Evolutionary conservation across 139 green algal genomes (phyloP), one percentile per base, ranked within the genome.

Genomic region (Haematococcus sp.): DNA sequence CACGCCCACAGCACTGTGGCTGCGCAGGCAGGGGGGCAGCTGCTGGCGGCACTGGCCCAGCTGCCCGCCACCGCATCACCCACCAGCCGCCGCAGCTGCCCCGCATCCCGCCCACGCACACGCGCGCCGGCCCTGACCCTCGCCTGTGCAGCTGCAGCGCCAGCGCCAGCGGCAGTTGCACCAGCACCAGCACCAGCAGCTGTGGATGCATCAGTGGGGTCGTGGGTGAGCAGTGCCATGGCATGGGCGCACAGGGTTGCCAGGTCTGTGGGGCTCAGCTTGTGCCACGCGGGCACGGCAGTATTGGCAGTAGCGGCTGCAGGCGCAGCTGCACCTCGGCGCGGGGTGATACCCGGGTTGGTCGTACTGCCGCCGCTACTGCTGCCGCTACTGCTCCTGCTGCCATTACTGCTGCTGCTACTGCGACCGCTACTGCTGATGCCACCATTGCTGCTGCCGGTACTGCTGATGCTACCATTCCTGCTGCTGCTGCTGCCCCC

Each of bases 391-490:
- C 27, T 63, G n/a, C 44, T 61, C 44, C 46, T 72, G 13, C 64
- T 27, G 64, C 20, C 25, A 71, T 34, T 73, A 20, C 25, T 63
- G 51, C 31, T 65, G 30, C 15, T 44, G 1, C 46, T 71, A 15
- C 61, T 52, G 20, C n/a, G 65, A 22, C 64, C 49, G 9, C 23
- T 78, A 32, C 44, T 67, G 31, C 63, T 70, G 43, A 28, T 67
- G 30, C 20, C 19, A 31, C 61, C 31, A 51, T 27, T 49, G 61
- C 61, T 17, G 7, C 22, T 11, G 2, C 15, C 11, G 31, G 16
- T 22, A 31, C 5, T 25, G 28, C 5, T 40, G 58, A 3, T 17
- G 4, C 28, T 40, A 4, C 25, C 28, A n/a, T 17, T 35, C 58
- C 11, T 40, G 58, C 25, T 68, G 30, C 16, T 2, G 31, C 15